A percentile compares a stretch with the other conserved stretches of the same genome.
These are phyloP conservation scores for Coniochaeta sp. DNA, from an alignment of 2,329 filamentous ascomycete genomes.

Conservation along the genomic window DNA sequence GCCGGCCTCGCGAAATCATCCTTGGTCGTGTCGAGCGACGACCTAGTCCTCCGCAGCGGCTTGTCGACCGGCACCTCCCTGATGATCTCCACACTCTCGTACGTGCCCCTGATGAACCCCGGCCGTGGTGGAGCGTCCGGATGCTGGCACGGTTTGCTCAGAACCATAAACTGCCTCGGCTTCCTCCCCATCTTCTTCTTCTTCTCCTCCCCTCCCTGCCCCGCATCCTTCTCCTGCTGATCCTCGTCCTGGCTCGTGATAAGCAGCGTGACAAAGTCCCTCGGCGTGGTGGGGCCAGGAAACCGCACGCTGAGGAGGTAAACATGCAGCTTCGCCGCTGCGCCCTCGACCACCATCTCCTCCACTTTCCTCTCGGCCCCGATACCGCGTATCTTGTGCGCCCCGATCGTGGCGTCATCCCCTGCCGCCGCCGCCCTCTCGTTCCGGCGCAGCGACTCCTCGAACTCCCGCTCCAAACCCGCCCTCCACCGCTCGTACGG, in stretches of 20 bases:
- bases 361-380: slow-evolving; percentile 73
- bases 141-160: slow-evolving; percentile 79
- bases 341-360: slow-evolving; percentile 45
- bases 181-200: slow-evolving; percentile 30
- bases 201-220: slow-evolving; percentile 6
- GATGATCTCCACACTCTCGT: slow-evolving; percentile 89
- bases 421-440: slow-evolving; percentile 1
- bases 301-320: slow-evolving; percentile 86
- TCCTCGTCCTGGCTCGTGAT: slow-evolving; percentile 46
- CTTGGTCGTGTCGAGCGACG: slow-evolving; percentile 33
- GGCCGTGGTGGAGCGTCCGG: slow-evolving; percentile 61
- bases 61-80: slow-evolving; percentile 64
- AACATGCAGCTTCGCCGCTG: slow-evolving; percentile 62
- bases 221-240: slow-evolving; percentile 3
- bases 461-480: slow-evolving; percentile 73
- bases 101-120: slow-evolving; percentile 76
- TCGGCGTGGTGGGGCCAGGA: slow-evolving; percentile 76
- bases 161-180: slow-evolving; percentile 72
- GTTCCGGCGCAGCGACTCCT: slow-evolving; percentile 51
- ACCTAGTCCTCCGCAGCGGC: slow-evolving; percentile 32
- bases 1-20: slow-evolving; percentile 21
- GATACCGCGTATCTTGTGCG: slow-evolving; percentile 75
- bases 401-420: slow-evolving; percentile 51
- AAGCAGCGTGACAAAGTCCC: slow-evolving; percentile 80
- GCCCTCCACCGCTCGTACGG: slow-evolving; percentile 71